Evolutionary conservation across 345 rosid genomes (phyloP), one percentile per base, ranked within the genome.

Genomic region (Xanthoceras sorbifolium): DNA sequence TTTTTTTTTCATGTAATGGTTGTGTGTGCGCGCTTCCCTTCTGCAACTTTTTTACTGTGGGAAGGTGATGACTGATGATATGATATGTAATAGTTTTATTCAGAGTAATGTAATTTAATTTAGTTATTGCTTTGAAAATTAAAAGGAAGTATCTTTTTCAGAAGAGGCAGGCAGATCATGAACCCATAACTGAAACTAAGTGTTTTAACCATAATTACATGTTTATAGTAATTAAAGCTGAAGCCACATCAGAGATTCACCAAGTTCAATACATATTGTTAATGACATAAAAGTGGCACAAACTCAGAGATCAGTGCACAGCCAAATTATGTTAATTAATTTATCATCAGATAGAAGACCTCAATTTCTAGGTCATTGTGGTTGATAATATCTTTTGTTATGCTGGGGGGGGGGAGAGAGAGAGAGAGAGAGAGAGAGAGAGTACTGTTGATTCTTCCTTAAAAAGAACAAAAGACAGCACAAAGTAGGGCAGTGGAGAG

Each of bases 41-140:
- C 88, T 72, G 78, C 90, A 64, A 65, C 61, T 57, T 82, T 84
- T 84, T 84, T 52, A 65, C 72, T 75, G 77, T 80, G 85, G 84
- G 87, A 88, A 85, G 89, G 90, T 74, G 84, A 89, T 80, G 85
- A 76, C n/a, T n/a, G n/a, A n/a, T n/a, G n/a, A n/a, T n/a, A n/a
- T 81, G 84, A 76, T 79, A 67, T 80, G 76, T 72, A 71, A 63
- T 77, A 76, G 69, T 68, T 71, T 67, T 38, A 54, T 68, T 67
- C 63, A 28, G 14, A 7, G 61, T 67, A 44, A 23, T 46, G 57
- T 31, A 48, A 4, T 52, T 34, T 72, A 48, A 63, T 15, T 34
- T 25, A 54, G 32, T 70, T 40, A 61, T 50, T 66, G 62, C 12
- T 29, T 42, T 60, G 6, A 28, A 28, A 42, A 18, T 50, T 65